Evolutionary conservation across 2,329 filamentous ascomycete genomes (phyloP), one percentile per base, ranked within the genome.

Genomic region (Phialemoniopsis sp.): DNA sequence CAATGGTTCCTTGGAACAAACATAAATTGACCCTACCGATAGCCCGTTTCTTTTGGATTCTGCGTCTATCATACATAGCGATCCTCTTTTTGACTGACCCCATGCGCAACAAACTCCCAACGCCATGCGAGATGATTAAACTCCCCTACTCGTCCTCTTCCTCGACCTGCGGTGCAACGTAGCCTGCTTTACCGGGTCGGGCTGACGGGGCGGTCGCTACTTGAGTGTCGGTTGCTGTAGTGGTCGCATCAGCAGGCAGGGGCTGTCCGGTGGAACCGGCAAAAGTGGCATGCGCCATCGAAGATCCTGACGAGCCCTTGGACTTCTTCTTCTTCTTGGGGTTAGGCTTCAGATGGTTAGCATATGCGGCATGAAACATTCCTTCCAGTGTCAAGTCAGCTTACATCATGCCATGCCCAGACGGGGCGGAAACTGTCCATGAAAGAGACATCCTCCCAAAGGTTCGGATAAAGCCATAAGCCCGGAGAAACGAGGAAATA

Each of bases 401-500:
- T 63, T 59, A 94, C 89, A 79, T 95, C 90, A 63, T 98, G 93
- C 93, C 93, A 98, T 44, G 89, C 93, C 91, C 93, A 98, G 6
- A 95, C 67, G 15, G 93, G 93, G 57, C 85, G 85, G 76, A 98
- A 98, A 56, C 87, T 94, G 60, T 98, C 93, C 64, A 98, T 85
- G 68, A 98, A 97, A 8, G 91, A 95, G 19, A 98, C 93, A 59
- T 98, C 93, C 62, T 98, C 93, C 71, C 96, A 98, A 15, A 98
- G 70, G 59, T 98, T 98, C 36, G 93, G 93, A 67, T 91, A 98
- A 33, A 98, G 75, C 93, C 93, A 98, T n/a, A 98, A 73, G 54
- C 93, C 93, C 3, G 93, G 93, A 4, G 90, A 71, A 1, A 80
- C 73, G 13, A 76, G 73, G 57, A 97, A 95, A 65, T 95, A 89